phyloP scores from a whole-genome alignment of 179 eudicot species.

The Silene noctiflora region DNA sequence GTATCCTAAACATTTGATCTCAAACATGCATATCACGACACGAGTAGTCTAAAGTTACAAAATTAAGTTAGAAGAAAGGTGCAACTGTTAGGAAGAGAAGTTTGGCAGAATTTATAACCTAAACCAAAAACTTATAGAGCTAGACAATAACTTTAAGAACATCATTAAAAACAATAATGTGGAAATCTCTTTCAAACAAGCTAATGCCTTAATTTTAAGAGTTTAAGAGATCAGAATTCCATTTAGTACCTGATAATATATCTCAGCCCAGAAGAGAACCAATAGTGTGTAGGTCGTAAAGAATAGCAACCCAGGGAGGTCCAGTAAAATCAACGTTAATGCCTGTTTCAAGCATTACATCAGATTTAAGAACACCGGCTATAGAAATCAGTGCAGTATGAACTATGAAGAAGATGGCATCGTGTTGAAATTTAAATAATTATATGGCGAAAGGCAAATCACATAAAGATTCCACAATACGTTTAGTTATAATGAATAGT shows the following conservation, averaged over 20 bases:
- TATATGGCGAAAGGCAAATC: not conserved
- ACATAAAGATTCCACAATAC: not conserved
- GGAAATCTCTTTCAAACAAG: not conserved
- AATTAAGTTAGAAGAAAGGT: not conserved
- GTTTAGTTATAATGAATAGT: not conserved
- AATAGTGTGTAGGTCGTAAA: slow-evolving; percentile 88
- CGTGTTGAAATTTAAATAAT: not conserved
- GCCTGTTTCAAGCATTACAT: slow-evolving; percentile 48
- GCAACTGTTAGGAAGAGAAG: not conserved
- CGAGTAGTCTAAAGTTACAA: not conserved
- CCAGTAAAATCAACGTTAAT: slow-evolving; percentile 51
- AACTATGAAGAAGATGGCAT: not conserved
- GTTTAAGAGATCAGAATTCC: slow-evolving; percentile 2
- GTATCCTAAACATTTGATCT: not conserved
- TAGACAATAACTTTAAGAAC: not conserved
- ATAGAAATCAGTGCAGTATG: not conserved
- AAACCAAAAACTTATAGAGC: not conserved
- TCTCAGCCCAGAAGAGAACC: slow-evolving; percentile 98
- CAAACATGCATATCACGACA: slow-evolving; percentile 9
- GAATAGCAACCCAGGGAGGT: slow-evolving; percentile 85
- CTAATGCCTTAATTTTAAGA: not conserved
- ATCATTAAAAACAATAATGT: not conserved
- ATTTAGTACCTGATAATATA: slow-evolving; percentile 69
- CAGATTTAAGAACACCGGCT: slow-evolving; percentile 14
- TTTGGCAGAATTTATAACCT: not conserved